Evolutionary conservation across 2,329 filamentous ascomycete species (phyloP), one percentile per base, ranked within the genome.

Genomic region (Colletotrichum lini): DNA sequence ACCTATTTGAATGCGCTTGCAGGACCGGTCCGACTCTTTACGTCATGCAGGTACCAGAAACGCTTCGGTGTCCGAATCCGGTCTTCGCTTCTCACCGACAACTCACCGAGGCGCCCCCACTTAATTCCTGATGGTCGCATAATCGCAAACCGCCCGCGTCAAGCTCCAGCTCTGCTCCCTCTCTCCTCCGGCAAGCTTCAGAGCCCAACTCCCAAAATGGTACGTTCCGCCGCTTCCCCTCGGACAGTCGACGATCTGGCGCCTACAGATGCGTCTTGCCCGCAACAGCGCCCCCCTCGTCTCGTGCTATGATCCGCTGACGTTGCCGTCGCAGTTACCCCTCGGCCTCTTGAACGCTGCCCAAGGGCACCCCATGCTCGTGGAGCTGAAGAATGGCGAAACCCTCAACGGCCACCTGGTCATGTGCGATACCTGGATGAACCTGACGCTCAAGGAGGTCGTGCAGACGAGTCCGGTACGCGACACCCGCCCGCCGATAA

Each of bases 351-450:
- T 99, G 73, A 98, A 94, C 78, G 96, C 96, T 78, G 95, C 96
- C 75, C 95, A 98, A 87, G 96, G 96, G 88, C 94, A 98, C 81
- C 96, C 96, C 4, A 98, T 98, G 93, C 92, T 98, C 68, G 95
- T 98, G 75, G 95, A 98, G 86, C 92, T 98, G 75, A 98, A 98
- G 88, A 97, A 96, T 79, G 95, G 95, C 84, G 95, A 99, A 84
- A 98, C 96, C 0, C 89, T 99, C 72, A 99, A 98, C 84, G 96
- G 96, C 74, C 95, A 98, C 80, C 87, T 99, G 71, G 93, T 98
- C 82, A 94, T 93, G 82, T 99, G 96, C 90, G 96, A 99, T 82
- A 99, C 96, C 59, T 99, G 96, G 95, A 99, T 99, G 96, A 99
- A 99, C 85, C 86, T 99, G 77, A 98, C 96, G 2, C 85, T 99